These are phyloP conservation scores for Vanrija sp. DNA, from an alignment of 1,284 basidiomycete genomes.

Conservation along the genomic window DNA sequence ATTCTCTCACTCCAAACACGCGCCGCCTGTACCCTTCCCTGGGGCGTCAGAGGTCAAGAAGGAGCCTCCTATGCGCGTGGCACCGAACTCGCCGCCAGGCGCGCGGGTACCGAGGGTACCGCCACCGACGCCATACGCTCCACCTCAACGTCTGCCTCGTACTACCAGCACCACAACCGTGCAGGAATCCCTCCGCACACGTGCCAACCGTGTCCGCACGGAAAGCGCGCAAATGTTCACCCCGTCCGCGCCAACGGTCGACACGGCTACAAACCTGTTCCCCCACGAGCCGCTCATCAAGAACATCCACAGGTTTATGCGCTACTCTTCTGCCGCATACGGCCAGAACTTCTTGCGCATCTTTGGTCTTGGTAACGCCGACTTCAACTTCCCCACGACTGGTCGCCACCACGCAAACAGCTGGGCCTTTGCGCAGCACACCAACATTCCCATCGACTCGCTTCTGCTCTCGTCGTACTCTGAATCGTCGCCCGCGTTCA, in stretches of 20 bases:
- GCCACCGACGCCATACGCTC: slow-evolving; percentile 15
- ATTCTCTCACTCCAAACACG: neutral
- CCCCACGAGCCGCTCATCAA: slow-evolving; percentile 49
- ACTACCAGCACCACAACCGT: slow-evolving; percentile 6
- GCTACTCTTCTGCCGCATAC: slow-evolving; percentile 52
- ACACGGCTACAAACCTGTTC: slow-evolving; percentile 37
- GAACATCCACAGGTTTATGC: slow-evolving; percentile 53
- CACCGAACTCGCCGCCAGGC: neutral
- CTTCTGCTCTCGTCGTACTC: slow-evolving; percentile 53
- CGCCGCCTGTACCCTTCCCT: neutral
- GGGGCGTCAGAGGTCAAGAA: neutral
- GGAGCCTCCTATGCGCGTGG: neutral
- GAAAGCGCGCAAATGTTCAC: slow-evolving; percentile 16
- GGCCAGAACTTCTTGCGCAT: slow-evolving; percentile 52
- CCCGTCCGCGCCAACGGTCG: slow-evolving; percentile 10
- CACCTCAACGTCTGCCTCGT: neutral
- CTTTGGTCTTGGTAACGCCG: slow-evolving; percentile 49
- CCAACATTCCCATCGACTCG: slow-evolving; percentile 52
- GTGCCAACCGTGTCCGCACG: slow-evolving; percentile 15
- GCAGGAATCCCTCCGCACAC: slow-evolving; percentile 18
- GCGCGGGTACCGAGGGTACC: slow-evolving; percentile 5
- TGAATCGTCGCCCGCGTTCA: slow-evolving; percentile 33
- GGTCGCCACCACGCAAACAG: slow-evolving; percentile 51
- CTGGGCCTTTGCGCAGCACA: slow-evolving; percentile 51
- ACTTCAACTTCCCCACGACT: slow-evolving; percentile 52